Percentiles rank a stretch among this genome's conserved stretches.
Evolutionary conservation across 2,329 filamentous ascomycete genomes (phyloP).

Genomic region (Thielaviopsis cerberus): DNA sequence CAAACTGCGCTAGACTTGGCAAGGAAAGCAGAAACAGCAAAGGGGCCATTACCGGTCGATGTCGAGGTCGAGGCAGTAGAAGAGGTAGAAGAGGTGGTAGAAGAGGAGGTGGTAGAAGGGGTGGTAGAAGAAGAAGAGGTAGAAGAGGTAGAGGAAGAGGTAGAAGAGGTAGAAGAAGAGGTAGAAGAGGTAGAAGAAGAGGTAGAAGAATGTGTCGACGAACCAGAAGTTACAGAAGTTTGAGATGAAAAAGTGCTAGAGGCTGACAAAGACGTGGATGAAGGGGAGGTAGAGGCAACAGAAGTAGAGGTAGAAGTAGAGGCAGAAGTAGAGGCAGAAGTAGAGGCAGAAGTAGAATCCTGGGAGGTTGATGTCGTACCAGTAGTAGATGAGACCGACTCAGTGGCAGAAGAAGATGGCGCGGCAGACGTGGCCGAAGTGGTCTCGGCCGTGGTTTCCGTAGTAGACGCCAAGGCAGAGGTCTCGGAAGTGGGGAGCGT

Average conservation of each 20-base stretch:
- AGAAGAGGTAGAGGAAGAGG: conserved; percentile 16
- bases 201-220: conserved; percentile 12
- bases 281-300: conserved; percentile 9
- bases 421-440: conserved; percentile 16
- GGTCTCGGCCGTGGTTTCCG: conserved; percentile 2
- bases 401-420: conserved; percentile 13
- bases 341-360: conserved; percentile 11
- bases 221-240: conserved; percentile 14
- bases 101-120: conserved; percentile 11
- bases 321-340: conserved; percentile 8
- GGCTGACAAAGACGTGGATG: conserved; percentile 14
- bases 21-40: not conserved
- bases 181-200: conserved; percentile 6
- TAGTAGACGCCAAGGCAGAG: conserved; percentile 10
- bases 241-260: conserved; percentile 18
- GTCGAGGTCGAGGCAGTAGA: not conserved
- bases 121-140: conserved; percentile 16
- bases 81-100: not conserved
- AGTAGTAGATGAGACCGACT: conserved; percentile 7
- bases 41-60: not conserved
- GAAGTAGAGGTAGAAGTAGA: conserved; percentile 8
- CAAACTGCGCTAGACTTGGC: not conserved
- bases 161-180: not conserved
- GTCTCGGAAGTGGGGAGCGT: not conserved
- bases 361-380: conserved; percentile 2